Evolutionary conservation across 2,329 filamentous ascomycete genomes (phyloP), one percentile per base, ranked within the genome.

Genomic region (Epichloe baconii): DNA sequence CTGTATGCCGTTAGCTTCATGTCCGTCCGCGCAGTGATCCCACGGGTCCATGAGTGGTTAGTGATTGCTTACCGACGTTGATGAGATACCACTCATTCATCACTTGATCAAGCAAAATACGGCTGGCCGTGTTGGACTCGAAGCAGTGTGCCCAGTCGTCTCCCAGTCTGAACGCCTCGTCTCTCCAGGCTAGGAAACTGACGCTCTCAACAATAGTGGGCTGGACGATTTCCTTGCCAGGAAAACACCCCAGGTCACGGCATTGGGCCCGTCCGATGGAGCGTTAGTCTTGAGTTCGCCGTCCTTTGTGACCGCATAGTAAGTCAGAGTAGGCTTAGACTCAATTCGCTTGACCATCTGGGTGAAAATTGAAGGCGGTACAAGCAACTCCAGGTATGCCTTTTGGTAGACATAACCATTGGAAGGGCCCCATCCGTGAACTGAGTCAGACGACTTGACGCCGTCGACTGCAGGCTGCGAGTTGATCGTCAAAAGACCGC

Each of bases 201-300:
- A 98, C 85, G 17, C 88, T 94, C 71, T 98, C 93, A 49, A 98
- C 93, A 61, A 98, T 96, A n/a, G 93, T 98, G 14, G 93, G 93
- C 68, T 98, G 93, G n/a, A 98, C 90, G 64, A 98, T 96, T 69
- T 98, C 93, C 67, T 97, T 95, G 53, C 93, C 93, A 0, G 93
- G 73, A 97, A 98, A 36, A 98, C 94, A 68, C 93, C 93, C 93
- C 93, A 98, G 2, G 93, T 98, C 47, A 98, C 87, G n/a, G 93
- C 93, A 61, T 98, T 98, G 38, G 93, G 93, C 5, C 88, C 87
- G 59, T 94, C 88, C 21, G 82, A 80, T 8, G 83, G 82, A 1
- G 88, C 83, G 62, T 98, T 97, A 31, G 88, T 93, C 66, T 82
- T 83, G 51, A 97, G 75, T 52, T 84, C 80, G 31, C 91, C 90